Evolutionary conservation across 306 rosid species (phyloP), one percentile per base, ranked within the genome.

Genomic region (Coriaria nepalensis): DNA sequence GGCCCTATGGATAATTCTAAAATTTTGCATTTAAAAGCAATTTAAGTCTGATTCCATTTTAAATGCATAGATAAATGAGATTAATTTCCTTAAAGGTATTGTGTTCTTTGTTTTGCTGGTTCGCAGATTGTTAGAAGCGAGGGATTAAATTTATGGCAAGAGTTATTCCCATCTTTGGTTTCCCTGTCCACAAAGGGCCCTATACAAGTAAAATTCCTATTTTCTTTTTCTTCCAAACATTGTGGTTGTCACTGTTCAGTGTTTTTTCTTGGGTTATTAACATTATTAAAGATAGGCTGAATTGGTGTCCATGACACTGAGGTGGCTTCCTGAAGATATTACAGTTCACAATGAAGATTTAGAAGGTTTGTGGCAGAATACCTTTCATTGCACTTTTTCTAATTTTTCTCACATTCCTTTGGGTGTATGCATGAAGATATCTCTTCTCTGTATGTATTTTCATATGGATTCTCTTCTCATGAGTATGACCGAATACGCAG

Each of bases 311-410:
- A 90, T 90, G 94, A 75, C 68, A 87, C 79, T 90, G 66, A 79
- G 95, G 78, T 90, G 98, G 98, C 95, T 90, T 66, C 98, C 96
- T 53, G 98, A 90, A 74, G 98, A 90, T 57, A 82, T 85, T 68
- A 79, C 95, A 2, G 93, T 90, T 68, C 95, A 90, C 68, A 81
- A 90, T 69, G 98, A 90, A 72, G 98, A 90, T 71, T 73, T 90
- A 60, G 98, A 90, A 84, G 98, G 98, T 90, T 56, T 67, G 10
- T 62, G 51, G 40, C 50, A 42, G 45, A 45, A 12, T 51, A 54
- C 8, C 39, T 14, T 41, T 57, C 64, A 57, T 51, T 55, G 40
- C 43, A 6, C 15, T 35, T 13, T 45, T 7, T 44, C 42, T 60
- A 32, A 13, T 50, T 33, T 43, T 38, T 61, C 42, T 57, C 46